Evolutionary conservation across 768 basidiomycete genomes (phyloP), one percentile per base, ranked within the genome.

Genomic region (Ephemerocybe angulata): DNA sequence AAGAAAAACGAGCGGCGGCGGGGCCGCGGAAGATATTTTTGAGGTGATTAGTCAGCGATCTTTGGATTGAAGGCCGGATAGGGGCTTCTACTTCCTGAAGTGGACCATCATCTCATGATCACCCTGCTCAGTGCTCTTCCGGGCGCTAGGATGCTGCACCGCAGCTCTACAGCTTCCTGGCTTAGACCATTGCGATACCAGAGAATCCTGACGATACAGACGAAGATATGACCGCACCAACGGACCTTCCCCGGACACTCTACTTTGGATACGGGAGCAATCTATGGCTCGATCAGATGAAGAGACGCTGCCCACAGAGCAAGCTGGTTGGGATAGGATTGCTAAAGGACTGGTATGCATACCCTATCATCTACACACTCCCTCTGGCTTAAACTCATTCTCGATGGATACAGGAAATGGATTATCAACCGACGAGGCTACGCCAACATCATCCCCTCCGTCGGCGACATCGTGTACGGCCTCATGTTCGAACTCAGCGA

Each of bases 231-330:
- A 29, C 11, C 13, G 30, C 13, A 24, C 33, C 10, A 2, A 10
- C 50, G 17, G 25, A 35, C 22, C 50, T 27, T 22, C 31, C 21
- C 13, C 50, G n/a, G 8, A 65, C 61, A 2, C 52, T 72, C 12
- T 78, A 80, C 62, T 78, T 79, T 62, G 77, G 70, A 40, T 79
- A 78, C 63, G 79, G 79, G 5, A 76, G 74, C 62, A 81, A 81
- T 52, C 65, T 79, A 37, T 79, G 76, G 74, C 65, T 65, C 37
- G 70, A 77, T 21, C 77, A 79, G 62, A 81, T 79, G 79, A 62
- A 65, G 29, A 61, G 63, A n/a, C 68, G 77, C 15, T 79, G 78
- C 52, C 76, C 77, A 17, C 66, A 72, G 2, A 73, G 66, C 56
- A 70, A 64, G 35, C 74, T 68, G 46, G 50, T 76, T 24, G 77